Base-by-base conservation (phyloP, 768 basidiomycete genomes). In the Lentinus tigrinus region DNA sequence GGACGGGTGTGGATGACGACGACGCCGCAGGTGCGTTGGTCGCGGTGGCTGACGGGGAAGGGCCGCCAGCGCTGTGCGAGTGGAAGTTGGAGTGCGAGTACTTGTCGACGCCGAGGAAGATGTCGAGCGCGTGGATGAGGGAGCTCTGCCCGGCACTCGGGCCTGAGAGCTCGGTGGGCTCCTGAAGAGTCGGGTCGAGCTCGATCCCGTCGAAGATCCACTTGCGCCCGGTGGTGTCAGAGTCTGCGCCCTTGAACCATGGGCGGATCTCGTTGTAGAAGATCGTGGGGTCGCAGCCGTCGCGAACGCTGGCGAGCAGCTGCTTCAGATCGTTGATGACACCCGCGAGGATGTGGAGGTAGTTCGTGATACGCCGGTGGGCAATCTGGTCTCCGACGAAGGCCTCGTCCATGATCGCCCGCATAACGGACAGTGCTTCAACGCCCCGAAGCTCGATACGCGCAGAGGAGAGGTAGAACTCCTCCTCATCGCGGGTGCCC, bases 361-460 rank as follows among this genome's bases (percentile, higher is more conserved):
- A 93, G 10, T 71, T 67, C 6, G 81, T 76, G 68, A 85, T 79
- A 19, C 84, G 76, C 10, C 69, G 67, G 10, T 80, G 56, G 17
- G 84, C 77, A 26, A 80, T 71, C 11, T 69, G 62, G 68, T 86
- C 85, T 26, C 77, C 77, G 44, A 95, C 83, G 78, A 94, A 95
- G 27, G 87, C 79, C 70, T 96, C 95, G 75, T 96, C 93, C 81
- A 95, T 87, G 1, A 85, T 89, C 3, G 80, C 74, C 2, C 89
- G 84, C 91, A 97, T 95, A 52, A 95, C 76, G 38, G 85, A 80
- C n/a, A 98, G 84, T 0, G 89, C 91, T 50, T 87, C 83, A 1
- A 90, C 92, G 13, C 94, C 95, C 24, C 83, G 81, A 17, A 96
- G 79, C 70, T 98, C 95, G 66, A 95, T 91, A 1, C 90, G 83